Evolutionary conservation across 2,329 filamentous ascomycete genomes (phyloP), one percentile per base, ranked within the genome.

Genomic region (Trichoderma asperellum): DNA sequence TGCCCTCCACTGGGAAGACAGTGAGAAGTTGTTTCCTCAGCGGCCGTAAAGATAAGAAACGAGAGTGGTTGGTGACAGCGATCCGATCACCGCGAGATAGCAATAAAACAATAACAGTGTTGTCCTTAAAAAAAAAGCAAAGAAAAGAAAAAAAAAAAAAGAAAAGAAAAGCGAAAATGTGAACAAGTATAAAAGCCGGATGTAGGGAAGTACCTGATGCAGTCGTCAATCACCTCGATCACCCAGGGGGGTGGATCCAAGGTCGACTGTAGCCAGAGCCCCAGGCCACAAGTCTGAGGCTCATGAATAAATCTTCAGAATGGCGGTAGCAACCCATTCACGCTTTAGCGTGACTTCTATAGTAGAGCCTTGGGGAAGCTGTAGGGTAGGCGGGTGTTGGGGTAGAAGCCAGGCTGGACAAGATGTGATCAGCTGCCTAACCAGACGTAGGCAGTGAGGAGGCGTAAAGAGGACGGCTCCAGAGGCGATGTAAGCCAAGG

Each of bases 201-300:
- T 35, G 34, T 57, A 43, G 21, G 24, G 18, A 60, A 29, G 8
- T 40, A 16, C 43, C 27, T 59, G 21, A 27, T 21, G 40, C 2
- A 5, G 27, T 18, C 21, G 32, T 35, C 16, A 24, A 10, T 57
- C 11, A 27, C 10, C 55, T 27, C 49, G 24, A 24, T 24, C 24
- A 24, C 24, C 24, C 24, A 24, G 56, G 56, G n/a, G 18, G 34
- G 43, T 27, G 35, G 7, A 57, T 47, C 53, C 52, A 65, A 24
- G 35, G 53, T 65, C 35, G 29, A 32, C 18, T 14, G 27, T 34
- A 12, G 43, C 53, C 53, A 57, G 14, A 32, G 24, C 52, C n/a
- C 27, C 62, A n/a, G 52, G 37, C 37, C 40, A 52, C 27, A 27
- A 61, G 47, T 61, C 57, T 61, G 27, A 61, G 47, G 43, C 57